Percentiles rank a stretch among this genome's conserved stretches.
Conservation (phyloP, 164 flowering plant genomes). For the Nymphaea colorata region DNA sequence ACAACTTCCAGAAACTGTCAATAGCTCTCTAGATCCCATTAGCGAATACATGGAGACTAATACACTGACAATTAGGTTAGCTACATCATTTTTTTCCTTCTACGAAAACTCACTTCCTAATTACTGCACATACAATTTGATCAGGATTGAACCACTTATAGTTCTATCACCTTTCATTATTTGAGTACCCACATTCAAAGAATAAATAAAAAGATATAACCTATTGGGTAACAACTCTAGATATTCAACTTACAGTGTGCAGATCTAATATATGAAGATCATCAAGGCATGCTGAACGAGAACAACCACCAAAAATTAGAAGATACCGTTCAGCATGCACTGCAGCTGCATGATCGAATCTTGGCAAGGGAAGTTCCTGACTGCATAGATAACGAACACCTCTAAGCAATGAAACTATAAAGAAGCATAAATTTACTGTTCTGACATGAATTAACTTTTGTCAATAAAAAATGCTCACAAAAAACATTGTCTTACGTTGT, state of each 20-base stretch:
- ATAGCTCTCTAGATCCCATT: neutral
- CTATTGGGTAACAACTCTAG: neutral
- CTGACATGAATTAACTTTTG: neutral
- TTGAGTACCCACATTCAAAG: neutral
- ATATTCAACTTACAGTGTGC: slow-evolving; percentile 50
- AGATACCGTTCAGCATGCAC: slow-evolving; percentile 96
- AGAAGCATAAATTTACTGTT: neutral
- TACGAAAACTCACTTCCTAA: neutral
- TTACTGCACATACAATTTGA: too few relatives aligned
- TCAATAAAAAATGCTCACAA: neutral
- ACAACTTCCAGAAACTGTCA: neutral
- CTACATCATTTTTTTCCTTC: neutral
- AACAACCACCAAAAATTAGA: slow-evolving; percentile 97
- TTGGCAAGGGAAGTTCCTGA: slow-evolving; percentile 73
- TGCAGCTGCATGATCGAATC: slow-evolving; percentile 98
- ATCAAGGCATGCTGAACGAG: slow-evolving; percentile 96
- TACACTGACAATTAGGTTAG: neutral
- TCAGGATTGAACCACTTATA: too few relatives aligned
- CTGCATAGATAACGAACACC: neutral
- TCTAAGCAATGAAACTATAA: neutral
- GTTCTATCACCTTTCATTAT: too few relatives aligned
- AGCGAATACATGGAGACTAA: neutral
- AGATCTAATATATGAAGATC: slow-evolving; percentile 97
- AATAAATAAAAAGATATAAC: neutral
- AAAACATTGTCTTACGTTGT: neutral